Evolutionary conservation across 768 basidiomycete genomes (phyloP).

Genomic region (Tricholoma bakamatsutake): DNA sequence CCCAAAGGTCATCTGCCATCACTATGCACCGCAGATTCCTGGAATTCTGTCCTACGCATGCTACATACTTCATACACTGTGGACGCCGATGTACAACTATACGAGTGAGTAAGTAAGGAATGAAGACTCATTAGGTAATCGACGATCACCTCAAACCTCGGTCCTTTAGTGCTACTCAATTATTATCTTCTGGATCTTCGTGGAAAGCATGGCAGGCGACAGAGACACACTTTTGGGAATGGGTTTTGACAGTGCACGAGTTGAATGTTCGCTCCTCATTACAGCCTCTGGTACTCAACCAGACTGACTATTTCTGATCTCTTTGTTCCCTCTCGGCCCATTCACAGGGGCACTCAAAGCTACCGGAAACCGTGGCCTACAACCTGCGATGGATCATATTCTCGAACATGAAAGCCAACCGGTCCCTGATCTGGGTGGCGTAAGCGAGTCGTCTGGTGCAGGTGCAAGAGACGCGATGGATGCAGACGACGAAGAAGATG

Average conservation of each 20-base stretch:
- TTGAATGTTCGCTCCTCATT: slow-evolving; percentile 63
- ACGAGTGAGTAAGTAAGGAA: too few species aligned
- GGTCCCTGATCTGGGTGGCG: slow-evolving; percentile 56
- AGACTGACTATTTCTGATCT: slow-evolving; percentile 7
- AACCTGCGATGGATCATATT: slow-evolving; percentile 88
- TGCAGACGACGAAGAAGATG: slow-evolving; percentile 70
- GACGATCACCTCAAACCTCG: neutral
- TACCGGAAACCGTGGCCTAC: slow-evolving; percentile 77
- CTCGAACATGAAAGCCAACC: slow-evolving; percentile 74
- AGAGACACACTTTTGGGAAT: slow-evolving; percentile 73
- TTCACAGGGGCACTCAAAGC: slow-evolving; percentile 81
- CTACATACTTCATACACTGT: too few species aligned
- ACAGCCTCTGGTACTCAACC: slow-evolving; percentile 1
- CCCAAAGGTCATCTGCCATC: too few species aligned
- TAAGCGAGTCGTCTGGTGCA: slow-evolving; percentile 28
- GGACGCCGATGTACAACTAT: too few species aligned
- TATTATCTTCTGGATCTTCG: neutral
- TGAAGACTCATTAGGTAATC: too few species aligned
- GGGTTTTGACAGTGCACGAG: slow-evolving; percentile 81
- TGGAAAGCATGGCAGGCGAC: slow-evolving; percentile 45
- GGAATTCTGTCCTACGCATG: too few species aligned
- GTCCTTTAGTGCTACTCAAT: too few species aligned
- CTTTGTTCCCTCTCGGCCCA: neutral
- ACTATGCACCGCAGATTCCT: too few species aligned
- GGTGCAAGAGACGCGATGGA: slow-evolving; percentile 34